phyloP scores from a whole-genome alignment of 805 yeast genomes.

The Wickerhamiella slavikovae region DNA sequence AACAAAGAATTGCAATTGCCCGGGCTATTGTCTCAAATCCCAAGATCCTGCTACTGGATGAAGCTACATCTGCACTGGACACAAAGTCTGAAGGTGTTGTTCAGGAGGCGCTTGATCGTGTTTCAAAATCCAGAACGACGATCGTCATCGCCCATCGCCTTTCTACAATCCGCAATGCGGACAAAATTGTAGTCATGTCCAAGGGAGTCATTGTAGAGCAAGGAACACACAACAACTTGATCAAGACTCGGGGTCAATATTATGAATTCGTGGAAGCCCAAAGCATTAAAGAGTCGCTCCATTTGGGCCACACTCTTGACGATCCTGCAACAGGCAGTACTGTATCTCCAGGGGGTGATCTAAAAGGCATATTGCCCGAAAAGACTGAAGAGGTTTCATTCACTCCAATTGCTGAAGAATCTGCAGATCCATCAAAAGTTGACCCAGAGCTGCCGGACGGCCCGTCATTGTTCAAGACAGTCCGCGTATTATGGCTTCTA shows the following conservation, averaged over 20 bases:
- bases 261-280: conserved; percentile 14
- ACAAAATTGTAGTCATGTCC: conserved; percentile 23
- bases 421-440: background rate
- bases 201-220: conserved; percentile 26
- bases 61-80: conserved; percentile 35
- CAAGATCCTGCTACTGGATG: conserved; percentile 33
- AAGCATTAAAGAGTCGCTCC: conserved; percentile 5
- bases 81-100: conserved; percentile 18
- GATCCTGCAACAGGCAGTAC: background rate
- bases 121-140: conserved; percentile 18
- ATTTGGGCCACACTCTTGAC: too few species aligned
- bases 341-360: background rate
- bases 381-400: background rate
- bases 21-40: conserved; percentile 42
- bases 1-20: conserved; percentile 46
- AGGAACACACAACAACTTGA: conserved; percentile 18
- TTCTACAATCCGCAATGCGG: conserved; percentile 27
- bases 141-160: conserved; percentile 29
- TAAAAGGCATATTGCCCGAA: background rate
- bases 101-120: conserved; percentile 9
- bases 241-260: conserved; percentile 11
- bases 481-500: conserved; percentile 4
- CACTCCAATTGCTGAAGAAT: background rate
- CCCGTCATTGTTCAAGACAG: conserved; percentile 1
- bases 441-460: background rate